A percentile compares a stretch with the other conserved stretches of the same genome.
These are phyloP conservation scores for Cutaneotrichosporon cyanovorans DNA, from an alignment of 1,284 basidiomycete genomes.

Conservation along the genomic window DNA sequence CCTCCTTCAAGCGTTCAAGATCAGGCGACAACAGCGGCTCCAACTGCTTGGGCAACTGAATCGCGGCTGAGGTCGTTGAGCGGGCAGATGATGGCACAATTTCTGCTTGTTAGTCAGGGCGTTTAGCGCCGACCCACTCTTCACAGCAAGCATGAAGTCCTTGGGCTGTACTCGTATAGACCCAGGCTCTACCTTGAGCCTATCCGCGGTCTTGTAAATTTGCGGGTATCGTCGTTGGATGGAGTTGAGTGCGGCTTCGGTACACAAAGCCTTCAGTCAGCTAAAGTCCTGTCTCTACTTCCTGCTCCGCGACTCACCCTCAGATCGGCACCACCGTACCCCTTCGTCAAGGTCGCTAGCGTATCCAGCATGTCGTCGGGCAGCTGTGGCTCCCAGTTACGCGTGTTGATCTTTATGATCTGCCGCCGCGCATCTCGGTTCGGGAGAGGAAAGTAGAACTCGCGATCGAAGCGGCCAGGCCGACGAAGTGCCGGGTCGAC, in stretches of 20 bases:
- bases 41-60: constrained; percentile 80
- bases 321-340: constrained; percentile 95
- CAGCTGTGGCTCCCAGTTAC: constrained; percentile 80
- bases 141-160: constrained; percentile 97
- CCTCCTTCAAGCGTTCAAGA: constrained; percentile 62
- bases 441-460: constrained; percentile 96
- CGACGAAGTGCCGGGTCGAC: constrained; percentile 91
- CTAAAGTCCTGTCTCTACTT: neutral
- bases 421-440: constrained; percentile 73
- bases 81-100: constrained; percentile 90
- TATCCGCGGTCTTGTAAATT: constrained; percentile 87
- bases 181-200: constrained; percentile 76
- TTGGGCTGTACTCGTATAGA: constrained; percentile 77
- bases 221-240: constrained; percentile 95
- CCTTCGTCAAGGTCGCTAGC: constrained; percentile 85
- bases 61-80: constrained; percentile 74
- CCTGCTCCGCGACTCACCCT: constrained; percentile 54
- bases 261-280: constrained; percentile 68
- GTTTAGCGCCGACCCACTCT: constrained; percentile 57
- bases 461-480: constrained; percentile 93
- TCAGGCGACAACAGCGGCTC: constrained; percentile 64
- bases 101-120: constrained; percentile 50
- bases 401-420: constrained; percentile 88
- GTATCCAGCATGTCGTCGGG: constrained; percentile 57
- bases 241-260: constrained; percentile 93